Percentiles rank a stretch among this genome's conserved stretches.
These are phyloP conservation scores for Phytophthora cryptogea DNA, from an alignment of 352 stramenopile species.

Conservation along the genomic window DNA sequence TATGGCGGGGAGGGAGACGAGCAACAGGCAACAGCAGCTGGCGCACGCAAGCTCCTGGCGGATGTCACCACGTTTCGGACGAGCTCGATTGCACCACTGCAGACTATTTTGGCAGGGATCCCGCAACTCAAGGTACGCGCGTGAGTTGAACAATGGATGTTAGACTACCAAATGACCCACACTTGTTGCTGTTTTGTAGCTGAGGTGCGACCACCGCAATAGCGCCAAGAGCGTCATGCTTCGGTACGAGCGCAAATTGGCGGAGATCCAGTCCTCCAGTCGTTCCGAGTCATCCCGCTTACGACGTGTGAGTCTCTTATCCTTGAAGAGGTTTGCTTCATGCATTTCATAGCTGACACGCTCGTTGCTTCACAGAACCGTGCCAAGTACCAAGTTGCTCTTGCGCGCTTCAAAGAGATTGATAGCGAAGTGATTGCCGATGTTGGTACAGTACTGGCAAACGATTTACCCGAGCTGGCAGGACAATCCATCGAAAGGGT, in stretches of 20 bases:
- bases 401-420: constrained; percentile 64
- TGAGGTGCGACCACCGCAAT: constrained; percentile 72
- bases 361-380: constrained; percentile 51
- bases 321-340: background rate
- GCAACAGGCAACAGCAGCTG: constrained; percentile 15
- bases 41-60: constrained; percentile 30
- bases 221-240: constrained; percentile 54
- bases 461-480: constrained; percentile 42
- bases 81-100: constrained; percentile 59
- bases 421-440: constrained; percentile 57
- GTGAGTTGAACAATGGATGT: background rate
- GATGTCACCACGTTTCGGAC: constrained; percentile 56
- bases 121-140: constrained; percentile 56
- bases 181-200: constrained; percentile 21
- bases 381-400: constrained; percentile 59
- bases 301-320: constrained; percentile 47
- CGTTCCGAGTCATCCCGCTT: constrained; percentile 54
- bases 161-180: constrained; percentile 7
- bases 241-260: constrained; percentile 67
- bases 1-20: constrained; percentile 27
- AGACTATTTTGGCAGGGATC: constrained; percentile 56
- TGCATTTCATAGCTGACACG: constrained; percentile 2
- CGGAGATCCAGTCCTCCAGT: constrained; percentile 48
- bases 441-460: constrained; percentile 42
- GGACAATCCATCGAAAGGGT: constrained; percentile 49